A percentile compares a stretch with the other conserved stretches of the same genome.
Evolutionary conservation across 768 basidiomycete species (phyloP).

Genomic region (Piloderma croceum): DNA sequence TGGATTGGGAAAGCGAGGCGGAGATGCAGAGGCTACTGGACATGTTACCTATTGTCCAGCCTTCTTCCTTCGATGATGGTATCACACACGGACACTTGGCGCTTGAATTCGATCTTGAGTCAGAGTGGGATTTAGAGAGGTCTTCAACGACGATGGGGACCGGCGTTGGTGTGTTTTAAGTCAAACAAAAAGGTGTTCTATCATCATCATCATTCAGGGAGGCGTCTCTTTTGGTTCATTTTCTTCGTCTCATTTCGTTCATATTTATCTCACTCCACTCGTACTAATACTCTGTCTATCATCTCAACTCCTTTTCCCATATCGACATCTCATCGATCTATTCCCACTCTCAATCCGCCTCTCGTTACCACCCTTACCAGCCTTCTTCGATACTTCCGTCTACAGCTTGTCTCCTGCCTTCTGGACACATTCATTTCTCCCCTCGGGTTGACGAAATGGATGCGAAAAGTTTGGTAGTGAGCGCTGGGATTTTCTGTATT

Average conservation of each 20-base stretch:
- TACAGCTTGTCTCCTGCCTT: slow-evolving; percentile 27
- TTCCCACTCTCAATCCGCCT: slow-evolving; percentile 13
- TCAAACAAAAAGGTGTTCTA: slow-evolving; percentile 12
- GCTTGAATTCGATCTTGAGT: slow-evolving; percentile 9
- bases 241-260: slow-evolving; percentile 12
- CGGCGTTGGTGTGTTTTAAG: slow-evolving; percentile 5
- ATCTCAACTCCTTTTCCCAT: slow-evolving; percentile 9
- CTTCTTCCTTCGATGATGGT: slow-evolving; percentile 16
- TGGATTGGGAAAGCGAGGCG: slow-evolving; percentile 31
- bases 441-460: slow-evolving; percentile 43
- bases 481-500: slow-evolving; percentile 32
- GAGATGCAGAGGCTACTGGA: slow-evolving; percentile 62
- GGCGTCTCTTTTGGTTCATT: slow-evolving; percentile 24
- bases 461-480: slow-evolving; percentile 32
- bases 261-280: slow-evolving; percentile 14
- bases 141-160: slow-evolving; percentile 12
- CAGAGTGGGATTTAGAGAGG: slow-evolving; percentile 20
- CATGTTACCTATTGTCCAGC: slow-evolving; percentile 36
- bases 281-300: slow-evolving; percentile 12
- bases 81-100: slow-evolving; percentile 18
- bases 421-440: slow-evolving; percentile 36
- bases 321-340: slow-evolving; percentile 6
- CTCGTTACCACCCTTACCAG: slow-evolving; percentile 15
- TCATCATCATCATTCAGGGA: slow-evolving; percentile 12
- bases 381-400: slow-evolving; percentile 15